These are phyloP conservation scores for Porodaedalea pini DNA, from an alignment of 1,284 basidiomycete species.

Conservation along the genomic window DNA sequence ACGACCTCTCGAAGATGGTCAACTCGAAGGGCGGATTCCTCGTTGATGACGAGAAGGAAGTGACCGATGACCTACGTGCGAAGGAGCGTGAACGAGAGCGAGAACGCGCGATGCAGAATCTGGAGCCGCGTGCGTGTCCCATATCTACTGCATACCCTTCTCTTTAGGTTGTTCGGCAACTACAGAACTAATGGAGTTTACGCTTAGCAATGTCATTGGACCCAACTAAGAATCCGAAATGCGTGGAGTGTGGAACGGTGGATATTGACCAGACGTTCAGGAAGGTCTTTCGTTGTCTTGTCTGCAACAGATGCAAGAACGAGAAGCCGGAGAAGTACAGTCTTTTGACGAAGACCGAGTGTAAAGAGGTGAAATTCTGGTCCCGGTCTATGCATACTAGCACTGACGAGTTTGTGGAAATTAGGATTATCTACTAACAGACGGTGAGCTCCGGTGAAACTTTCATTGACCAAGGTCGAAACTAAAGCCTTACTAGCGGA, in stretches of 20 bases:
- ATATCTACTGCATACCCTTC: constrained; percentile 20
- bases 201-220: constrained; percentile 65
- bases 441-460: constrained; percentile 49
- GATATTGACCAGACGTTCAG: constrained; percentile 82
- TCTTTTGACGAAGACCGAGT: constrained; percentile 96
- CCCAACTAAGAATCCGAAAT: constrained; percentile 71
- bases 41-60: constrained; percentile 77
- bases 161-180: neutral
- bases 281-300: constrained; percentile 78
- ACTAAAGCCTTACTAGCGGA: constrained; percentile 58
- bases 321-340: constrained; percentile 90
- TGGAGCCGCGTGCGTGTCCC: constrained; percentile 62
- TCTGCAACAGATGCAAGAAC: constrained; percentile 90
- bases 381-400: too few relatives aligned
- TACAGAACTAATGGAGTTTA: neutral
- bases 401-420: constrained; percentile 8
- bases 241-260: constrained; percentile 75
- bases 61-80: constrained; percentile 59
- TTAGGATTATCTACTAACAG: constrained; percentile 88
- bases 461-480: neutral
- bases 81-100: constrained; percentile 77
- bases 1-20: constrained; percentile 95
- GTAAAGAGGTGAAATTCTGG: constrained; percentile 77
- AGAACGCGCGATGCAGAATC: constrained; percentile 60
- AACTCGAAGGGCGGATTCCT: constrained; percentile 94